Percentiles rank a stretch among this genome's conserved stretches.
Evolutionary conservation across 1,139 yeast species (phyloP).

Genomic region (Candida albicans): DNA sequence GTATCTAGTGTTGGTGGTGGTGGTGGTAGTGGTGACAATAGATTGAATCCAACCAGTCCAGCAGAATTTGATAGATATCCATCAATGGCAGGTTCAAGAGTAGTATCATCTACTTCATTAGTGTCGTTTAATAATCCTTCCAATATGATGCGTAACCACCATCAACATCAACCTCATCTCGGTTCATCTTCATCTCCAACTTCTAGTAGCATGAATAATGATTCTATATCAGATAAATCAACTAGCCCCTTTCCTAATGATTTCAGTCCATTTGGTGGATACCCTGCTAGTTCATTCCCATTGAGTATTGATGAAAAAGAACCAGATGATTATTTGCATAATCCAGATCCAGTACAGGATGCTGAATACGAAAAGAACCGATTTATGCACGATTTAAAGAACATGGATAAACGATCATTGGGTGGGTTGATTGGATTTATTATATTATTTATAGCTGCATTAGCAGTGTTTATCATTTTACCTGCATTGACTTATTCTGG

Average conservation of each 20-base stretch:
- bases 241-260: constrained; percentile 18
- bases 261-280: constrained; percentile 90
- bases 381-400: constrained; percentile 57
- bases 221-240: constrained; percentile 10
- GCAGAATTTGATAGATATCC: constrained; percentile 63
- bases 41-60: constrained; percentile 29
- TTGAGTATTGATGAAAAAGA: constrained; percentile 86
- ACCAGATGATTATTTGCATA: constrained; percentile 87
- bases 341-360: constrained; percentile 89
- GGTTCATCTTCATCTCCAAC: constrained; percentile 15
- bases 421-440: constrained; percentile 63
- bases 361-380: constrained; percentile 73
- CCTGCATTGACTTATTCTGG: constrained; percentile 82
- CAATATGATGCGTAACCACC: background rate
- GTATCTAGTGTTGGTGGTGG: constrained; percentile 17
- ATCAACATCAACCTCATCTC: constrained; percentile 2
- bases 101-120: constrained; percentile 45
- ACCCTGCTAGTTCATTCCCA: constrained; percentile 89
- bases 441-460: constrained; percentile 54
- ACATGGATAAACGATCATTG: constrained; percentile 59
- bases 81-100: constrained; percentile 49
- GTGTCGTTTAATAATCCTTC: constrained; percentile 22
- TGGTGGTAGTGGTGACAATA: constrained; percentile 16
- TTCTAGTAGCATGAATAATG: constrained; percentile 23
- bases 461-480: constrained; percentile 63